Evolutionary conservation across 2,329 filamentous ascomycete genomes (phyloP), one percentile per base, ranked within the genome.

Genomic region (Epichloe coenophiala): DNA sequence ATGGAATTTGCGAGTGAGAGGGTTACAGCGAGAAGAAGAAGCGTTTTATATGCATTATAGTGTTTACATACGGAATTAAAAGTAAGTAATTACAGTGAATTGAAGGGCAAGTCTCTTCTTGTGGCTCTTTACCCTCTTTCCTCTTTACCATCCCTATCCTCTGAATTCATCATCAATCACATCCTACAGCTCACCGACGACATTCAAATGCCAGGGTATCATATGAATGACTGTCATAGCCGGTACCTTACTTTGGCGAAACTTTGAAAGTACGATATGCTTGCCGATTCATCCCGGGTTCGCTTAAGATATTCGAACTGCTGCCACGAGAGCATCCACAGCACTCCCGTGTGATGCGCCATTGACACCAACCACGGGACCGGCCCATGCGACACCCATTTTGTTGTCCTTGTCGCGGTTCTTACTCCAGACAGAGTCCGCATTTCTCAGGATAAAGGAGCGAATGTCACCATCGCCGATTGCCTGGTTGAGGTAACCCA

Each of bases 281-380:
- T 31, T 4, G 27, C 27, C 27, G 8, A 23, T 42, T 42, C 3
- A 12, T 13, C 4, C 19, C 13, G 19, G 3, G 15, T 48, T 15
- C 27, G 7, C 23, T 58, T 54, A 66, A n/a, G 60, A 61, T 7
- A 70, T 67, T 27, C 65, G 66, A 56, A 74, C 60, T 9, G 80
- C 82, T 33, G 78, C 83, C 52, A 88, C 77, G 35, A 88, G 66
- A 37, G 74, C 77, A 65, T 87, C 84, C 63, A 87, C 65, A 1
- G 80, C 83, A 17, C 77, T 79, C 58, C 76, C 78, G 45, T 87
- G 84, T 21, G 79, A 78, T 45, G 75, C 72, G 2, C 81, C 78
- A 2, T 72, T 75, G 40, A 72, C 69, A 1, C 61, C 61, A 2
- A 65, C 59, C 38, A 76, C 76, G 0, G 82, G 81, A 0, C 82